These are phyloP conservation scores for Candida morakotiae DNA, from an alignment of 805 yeast genomes.

Conservation along the genomic window DNA sequence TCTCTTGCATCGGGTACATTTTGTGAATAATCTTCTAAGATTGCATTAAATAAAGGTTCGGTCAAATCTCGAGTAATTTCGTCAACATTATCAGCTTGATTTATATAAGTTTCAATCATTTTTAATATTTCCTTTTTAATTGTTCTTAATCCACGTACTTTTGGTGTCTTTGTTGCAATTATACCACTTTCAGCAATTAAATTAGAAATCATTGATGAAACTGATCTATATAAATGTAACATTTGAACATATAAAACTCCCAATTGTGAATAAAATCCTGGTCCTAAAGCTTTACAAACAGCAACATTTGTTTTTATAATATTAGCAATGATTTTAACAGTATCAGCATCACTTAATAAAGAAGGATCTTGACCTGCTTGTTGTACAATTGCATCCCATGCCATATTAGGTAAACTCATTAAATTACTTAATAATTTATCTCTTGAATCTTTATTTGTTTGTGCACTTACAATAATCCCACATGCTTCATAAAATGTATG, in stretches of 20 bases:
- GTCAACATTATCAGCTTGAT: slow-evolving; percentile 80
- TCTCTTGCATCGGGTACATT: slow-evolving; percentile 96
- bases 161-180: slow-evolving; percentile 91
- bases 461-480: slow-evolving; percentile 89
- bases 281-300: slow-evolving; percentile 91
- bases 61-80: slow-evolving; percentile 80
- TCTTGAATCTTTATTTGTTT: slow-evolving; percentile 62
- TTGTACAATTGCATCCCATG: slow-evolving; percentile 87
- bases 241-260: slow-evolving; percentile 83
- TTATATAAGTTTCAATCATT: slow-evolving; percentile 81
- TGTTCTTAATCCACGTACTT: slow-evolving; percentile 92
- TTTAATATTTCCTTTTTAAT: slow-evolving; percentile 91
- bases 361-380: slow-evolving; percentile 83
- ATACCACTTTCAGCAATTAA: slow-evolving; percentile 77
- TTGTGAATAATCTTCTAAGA: slow-evolving; percentile 80
- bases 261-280: slow-evolving; percentile 84
- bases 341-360: slow-evolving; percentile 70
- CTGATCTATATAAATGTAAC: slow-evolving; percentile 86
- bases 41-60: slow-evolving; percentile 78
- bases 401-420: slow-evolving; percentile 90
- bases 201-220: slow-evolving; percentile 77
- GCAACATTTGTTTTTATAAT: slow-evolving; percentile 93
- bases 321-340: slow-evolving; percentile 89
- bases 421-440: slow-evolving; percentile 70
- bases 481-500: slow-evolving; percentile 98